A percentile compares a stretch with the other conserved stretches of the same genome.
phyloP scores from a whole-genome alignment of 345 rosid genomes.

The Populus davidiana region DNA sequence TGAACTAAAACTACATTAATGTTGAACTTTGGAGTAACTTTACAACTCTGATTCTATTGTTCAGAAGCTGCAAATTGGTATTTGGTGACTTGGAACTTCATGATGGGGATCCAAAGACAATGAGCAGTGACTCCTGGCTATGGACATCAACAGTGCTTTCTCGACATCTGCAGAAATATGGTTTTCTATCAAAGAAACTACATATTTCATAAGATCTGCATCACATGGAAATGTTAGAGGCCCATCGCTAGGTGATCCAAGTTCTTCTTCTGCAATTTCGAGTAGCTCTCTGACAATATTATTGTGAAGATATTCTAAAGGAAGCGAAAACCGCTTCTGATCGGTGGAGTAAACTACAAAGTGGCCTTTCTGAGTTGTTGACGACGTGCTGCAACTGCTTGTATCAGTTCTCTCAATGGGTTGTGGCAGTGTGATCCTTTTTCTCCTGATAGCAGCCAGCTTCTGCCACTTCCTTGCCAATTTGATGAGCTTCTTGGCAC shows the following conservation, averaged over 20 bases:
- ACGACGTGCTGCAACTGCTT: neutral
- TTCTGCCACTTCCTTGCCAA: conserved; percentile 9
- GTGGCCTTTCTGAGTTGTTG: neutral
- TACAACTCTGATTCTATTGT: neutral
- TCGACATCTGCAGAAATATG: conserved; percentile 3
- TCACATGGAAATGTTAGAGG: conserved; percentile 15
- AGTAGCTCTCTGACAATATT: conserved; percentile 6
- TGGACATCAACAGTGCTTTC: neutral
- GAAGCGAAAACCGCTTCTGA: conserved; percentile 5
- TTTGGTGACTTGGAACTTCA: neutral
- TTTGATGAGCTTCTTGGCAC: neutral
- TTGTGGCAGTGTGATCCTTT: neutral
- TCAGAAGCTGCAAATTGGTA: neutral
- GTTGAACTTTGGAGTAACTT: no score
- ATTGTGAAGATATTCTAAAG: conserved; percentile 5
- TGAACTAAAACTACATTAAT: no score
- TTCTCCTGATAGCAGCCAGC: neutral
- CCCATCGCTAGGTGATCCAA: neutral
- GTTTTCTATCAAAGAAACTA: neutral
- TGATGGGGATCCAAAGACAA: neutral
- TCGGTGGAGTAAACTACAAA: conserved; percentile 13
- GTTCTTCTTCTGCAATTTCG: conserved; percentile 17
- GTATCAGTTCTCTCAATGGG: neutral
- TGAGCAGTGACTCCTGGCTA: neutral
- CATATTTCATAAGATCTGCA: conserved; percentile 3